Conservation (phyloP, 1,284 basidiomycete species). For the Cryptococcus deneoformans region DNA sequence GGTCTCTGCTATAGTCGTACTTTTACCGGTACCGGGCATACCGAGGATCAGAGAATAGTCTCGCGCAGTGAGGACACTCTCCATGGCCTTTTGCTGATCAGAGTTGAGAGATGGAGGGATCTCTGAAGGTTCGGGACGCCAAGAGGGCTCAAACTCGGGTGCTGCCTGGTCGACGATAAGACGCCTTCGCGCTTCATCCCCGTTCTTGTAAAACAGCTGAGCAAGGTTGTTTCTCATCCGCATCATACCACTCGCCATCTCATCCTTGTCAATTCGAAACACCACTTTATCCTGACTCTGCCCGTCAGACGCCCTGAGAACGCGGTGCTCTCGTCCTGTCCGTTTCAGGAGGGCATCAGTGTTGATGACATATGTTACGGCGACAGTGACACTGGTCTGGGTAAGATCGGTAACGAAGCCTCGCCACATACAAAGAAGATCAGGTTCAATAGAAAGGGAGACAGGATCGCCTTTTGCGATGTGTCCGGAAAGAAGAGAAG, state of each 20-base stretch:
- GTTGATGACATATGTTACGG: constrained; percentile 76
- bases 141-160: constrained; percentile 60
- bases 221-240: constrained; percentile 87
- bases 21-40: constrained; percentile 99
- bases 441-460: constrained; percentile 77
- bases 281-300: constrained; percentile 47
- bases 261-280: constrained; percentile 93
- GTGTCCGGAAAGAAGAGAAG: constrained; percentile 70
- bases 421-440: constrained; percentile 74
- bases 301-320: constrained; percentile 8
- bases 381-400: constrained; percentile 64
- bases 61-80: constrained; percentile 68
- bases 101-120: constrained; percentile 59
- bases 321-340: constrained; percentile 19
- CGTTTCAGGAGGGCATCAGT: constrained; percentile 56
- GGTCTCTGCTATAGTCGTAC: constrained; percentile 86
- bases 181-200: constrained; percentile 62
- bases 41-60: constrained; percentile 93
- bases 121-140: constrained; percentile 30
- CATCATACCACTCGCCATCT: constrained; percentile 80
- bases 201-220: constrained; percentile 71
- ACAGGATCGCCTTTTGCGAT: constrained; percentile 78
- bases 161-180: constrained; percentile 75
- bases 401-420: constrained; percentile 78
- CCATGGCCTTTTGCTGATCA: constrained; percentile 71